A percentile compares a stretch with the other conserved stretches of the same genome.
These are phyloP conservation scores for Vitis riparia DNA, from an alignment of 164 flowering plant genomes.

Conservation along the genomic window DNA sequence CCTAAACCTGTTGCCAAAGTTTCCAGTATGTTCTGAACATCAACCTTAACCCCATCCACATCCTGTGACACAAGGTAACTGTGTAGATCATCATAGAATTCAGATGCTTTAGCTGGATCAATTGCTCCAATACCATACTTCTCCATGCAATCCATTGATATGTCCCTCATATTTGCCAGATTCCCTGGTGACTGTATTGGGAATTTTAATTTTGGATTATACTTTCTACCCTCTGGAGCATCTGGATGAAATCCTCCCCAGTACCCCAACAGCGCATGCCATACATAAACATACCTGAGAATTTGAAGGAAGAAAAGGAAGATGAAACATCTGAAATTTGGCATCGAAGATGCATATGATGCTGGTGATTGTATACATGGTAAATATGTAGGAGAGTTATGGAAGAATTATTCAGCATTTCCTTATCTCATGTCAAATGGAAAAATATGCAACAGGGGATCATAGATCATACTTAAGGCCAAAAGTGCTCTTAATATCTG, in stretches of 20 bases:
- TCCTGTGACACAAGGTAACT: slow-evolving; percentile 49
- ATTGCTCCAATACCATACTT: slow-evolving; percentile 56
- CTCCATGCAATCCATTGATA: slow-evolving; percentile 55
- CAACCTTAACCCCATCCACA: slow-evolving; percentile 75
- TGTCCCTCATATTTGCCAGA: slow-evolving; percentile 39
- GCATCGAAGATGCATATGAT: background rate
- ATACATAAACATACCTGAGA: slow-evolving; percentile 62
- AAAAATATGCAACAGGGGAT: too few species aligned
- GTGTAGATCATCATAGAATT: slow-evolving; percentile 67
- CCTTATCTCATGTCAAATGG: too few species aligned
- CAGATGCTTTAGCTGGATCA: slow-evolving; percentile 46
- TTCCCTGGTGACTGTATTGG: slow-evolving; percentile 56
- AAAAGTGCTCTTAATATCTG: slow-evolving; percentile 40
- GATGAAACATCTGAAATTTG: slow-evolving; percentile 1
- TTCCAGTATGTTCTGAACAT: slow-evolving; percentile 63
- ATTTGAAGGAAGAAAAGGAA: background rate
- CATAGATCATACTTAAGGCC: slow-evolving; percentile 47
- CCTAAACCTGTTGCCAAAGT: slow-evolving; percentile 48
- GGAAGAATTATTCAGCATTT: background rate
- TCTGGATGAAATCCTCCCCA: slow-evolving; percentile 69
- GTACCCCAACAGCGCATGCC: slow-evolving; percentile 76
- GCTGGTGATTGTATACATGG: too few species aligned
- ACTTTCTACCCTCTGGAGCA: slow-evolving; percentile 39
- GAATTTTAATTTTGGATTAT: slow-evolving; percentile 38
- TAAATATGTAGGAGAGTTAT: background rate